Base-by-base conservation (phyloP, 2,329 filamentous ascomycete genomes). In the Neonectria punicea region DNA sequence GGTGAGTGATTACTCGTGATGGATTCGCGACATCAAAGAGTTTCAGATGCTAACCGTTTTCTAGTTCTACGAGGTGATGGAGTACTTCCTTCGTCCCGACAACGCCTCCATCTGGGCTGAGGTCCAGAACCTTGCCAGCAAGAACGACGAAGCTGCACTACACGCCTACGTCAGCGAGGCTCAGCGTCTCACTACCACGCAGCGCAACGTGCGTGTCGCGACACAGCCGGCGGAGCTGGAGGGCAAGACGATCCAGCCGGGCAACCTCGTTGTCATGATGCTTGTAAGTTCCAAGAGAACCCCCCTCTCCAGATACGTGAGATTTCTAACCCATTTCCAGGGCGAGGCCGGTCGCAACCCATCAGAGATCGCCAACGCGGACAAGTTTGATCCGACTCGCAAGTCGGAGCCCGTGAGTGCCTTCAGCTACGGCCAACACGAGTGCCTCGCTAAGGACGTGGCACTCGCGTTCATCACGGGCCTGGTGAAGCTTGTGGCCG, bases 391-490 rank as follows among this genome's bases (percentile, higher is more conserved):
- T 43, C 76, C 83, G 2, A 76, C 79, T 25, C 81, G 84, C 60
- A 77, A 80, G 63, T 70, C 69, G 4, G 76, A 76, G 4, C 71
- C 77, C 2, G 81, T 86, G 32, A 78, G 80, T 1, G 76, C 82
- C 20, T 85, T 81, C 64, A 82, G 82, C 68, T 80, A 80, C 58
- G 83, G 83, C 0, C 79, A 81, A 34, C 84, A 86, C 71, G 78
- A 82, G 30, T 86, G 84, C 61, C 32, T 84, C 2, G 81, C 78
- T 43, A 77, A 78, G 39, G 77, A 84, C 4, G 68, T 84, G 1
- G 78, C 81, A 0, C 75, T 80, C 13, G 74, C 80, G 0, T 83
- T 80, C 49, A 72, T 85, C 5, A 75, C 73, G 1, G 81, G 80
- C 0, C 76, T 85, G 25, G 70, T 85, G 36, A 82, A 80, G 71